Evolutionary conservation across 352 stramenopile species (phyloP).

Genomic region (Phytophthora pini): DNA sequence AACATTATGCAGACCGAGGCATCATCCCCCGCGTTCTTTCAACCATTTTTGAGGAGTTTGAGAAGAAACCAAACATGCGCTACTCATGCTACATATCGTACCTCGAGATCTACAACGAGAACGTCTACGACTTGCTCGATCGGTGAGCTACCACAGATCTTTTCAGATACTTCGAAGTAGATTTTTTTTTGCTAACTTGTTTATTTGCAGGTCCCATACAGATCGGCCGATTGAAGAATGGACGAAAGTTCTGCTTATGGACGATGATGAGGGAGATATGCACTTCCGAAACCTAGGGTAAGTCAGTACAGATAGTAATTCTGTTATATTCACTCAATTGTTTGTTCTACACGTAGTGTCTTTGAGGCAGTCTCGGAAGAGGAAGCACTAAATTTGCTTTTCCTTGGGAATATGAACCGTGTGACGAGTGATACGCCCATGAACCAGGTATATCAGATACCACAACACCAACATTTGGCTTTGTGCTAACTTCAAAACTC

Average conservation of each 20-base stretch:
- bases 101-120: conserved; percentile 98
- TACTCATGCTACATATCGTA: conserved; percentile 95
- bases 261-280: conserved; percentile 82
- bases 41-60: conserved; percentile 92
- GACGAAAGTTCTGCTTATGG: conserved; percentile 81
- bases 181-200: too few species aligned
- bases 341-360: conserved; percentile 38
- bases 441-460: conserved; percentile 80
- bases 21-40: conserved; percentile 95
- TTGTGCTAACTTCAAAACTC: neutral
- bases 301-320: neutral
- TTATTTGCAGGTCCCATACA: conserved; percentile 56
- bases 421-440: conserved; percentile 96
- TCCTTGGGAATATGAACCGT: conserved; percentile 96
- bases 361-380: conserved; percentile 90
- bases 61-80: conserved; percentile 55
- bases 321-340: neutral
- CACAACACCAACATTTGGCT: neutral
- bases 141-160: conserved; percentile 26
- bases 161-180: too few species aligned
- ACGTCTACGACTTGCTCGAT: conserved; percentile 94
- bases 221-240: conserved; percentile 80
- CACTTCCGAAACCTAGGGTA: conserved; percentile 82
- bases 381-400: conserved; percentile 95
- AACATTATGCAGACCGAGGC: conserved; percentile 94